Conservation (phyloP, 805 yeast species). For the Candida takata region DNA sequence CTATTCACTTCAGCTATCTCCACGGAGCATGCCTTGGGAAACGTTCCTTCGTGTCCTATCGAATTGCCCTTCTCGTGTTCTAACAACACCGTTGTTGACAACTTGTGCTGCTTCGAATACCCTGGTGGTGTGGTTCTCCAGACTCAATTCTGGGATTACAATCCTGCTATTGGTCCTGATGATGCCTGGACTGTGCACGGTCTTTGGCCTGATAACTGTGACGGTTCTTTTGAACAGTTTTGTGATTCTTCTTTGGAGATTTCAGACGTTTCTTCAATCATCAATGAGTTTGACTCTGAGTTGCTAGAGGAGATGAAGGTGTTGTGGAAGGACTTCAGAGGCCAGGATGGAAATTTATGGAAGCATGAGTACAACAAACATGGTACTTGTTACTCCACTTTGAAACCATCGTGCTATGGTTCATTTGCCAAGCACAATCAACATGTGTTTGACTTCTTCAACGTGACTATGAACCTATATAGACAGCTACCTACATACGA, state of each 20-base stretch:
- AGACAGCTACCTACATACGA: constrained; percentile 57
- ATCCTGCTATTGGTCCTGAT: constrained; percentile 64
- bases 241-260: constrained; percentile 61
- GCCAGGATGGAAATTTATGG: constrained; percentile 70
- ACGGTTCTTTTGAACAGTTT: constrained; percentile 73
- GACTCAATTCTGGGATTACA: constrained; percentile 92
- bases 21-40: no score
- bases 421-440: constrained; percentile 17
- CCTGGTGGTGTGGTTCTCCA: constrained; percentile 80
- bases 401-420: constrained; percentile 65
- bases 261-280: constrained; percentile 37
- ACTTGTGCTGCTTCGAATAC: constrained; percentile 78
- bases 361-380: constrained; percentile 90
- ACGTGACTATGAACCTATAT: constrained; percentile 51
- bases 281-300: constrained; percentile 36
- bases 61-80: constrained; percentile 56
- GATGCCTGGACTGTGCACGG: constrained; percentile 79
- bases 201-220: constrained; percentile 84
- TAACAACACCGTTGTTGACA: constrained; percentile 44
- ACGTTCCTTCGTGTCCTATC: constrained; percentile 38
- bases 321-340: constrained; percentile 70
- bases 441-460: constrained; percentile 63
- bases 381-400: constrained; percentile 84
- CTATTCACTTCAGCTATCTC: no score
- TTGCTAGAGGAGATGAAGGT: constrained; percentile 49